These are phyloP conservation scores for Parsonsia alboflavescens DNA, from an alignment of 257 asterid genomes.

Conservation along the genomic window DNA sequence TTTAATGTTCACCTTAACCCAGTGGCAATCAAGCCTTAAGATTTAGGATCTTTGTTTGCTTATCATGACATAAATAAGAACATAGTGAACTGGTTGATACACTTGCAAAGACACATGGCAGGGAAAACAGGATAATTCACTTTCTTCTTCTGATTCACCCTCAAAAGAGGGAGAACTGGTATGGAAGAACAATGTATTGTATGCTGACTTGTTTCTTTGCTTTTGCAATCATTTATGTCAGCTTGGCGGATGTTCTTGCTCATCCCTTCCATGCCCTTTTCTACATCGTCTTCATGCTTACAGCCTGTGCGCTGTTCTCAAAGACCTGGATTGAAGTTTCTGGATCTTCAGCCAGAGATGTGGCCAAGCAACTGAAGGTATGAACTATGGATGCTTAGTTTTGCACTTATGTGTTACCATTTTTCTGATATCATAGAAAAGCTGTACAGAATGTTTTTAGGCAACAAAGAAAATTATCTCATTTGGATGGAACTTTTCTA, in stretches of 20 bases:
- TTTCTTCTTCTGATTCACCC: neutral
- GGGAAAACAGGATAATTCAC: neutral
- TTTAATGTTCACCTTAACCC: neutral
- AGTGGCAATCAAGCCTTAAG: neutral
- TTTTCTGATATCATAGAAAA: neutral
- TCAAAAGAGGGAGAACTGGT: neutral
- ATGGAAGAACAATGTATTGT: neutral
- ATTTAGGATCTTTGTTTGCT: neutral
- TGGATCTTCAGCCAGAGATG: conserved; percentile 86
- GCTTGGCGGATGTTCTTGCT: conserved; percentile 67
- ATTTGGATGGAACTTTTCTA: neutral
- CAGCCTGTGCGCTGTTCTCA: conserved; percentile 86
- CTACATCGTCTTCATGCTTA: conserved; percentile 74
- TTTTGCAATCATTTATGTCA: conserved; percentile 15
- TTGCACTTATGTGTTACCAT: neutral
- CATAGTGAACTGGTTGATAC: neutral
- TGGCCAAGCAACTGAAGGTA: conserved; percentile 90
- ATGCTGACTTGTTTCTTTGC: neutral
- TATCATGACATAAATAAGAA: neutral
- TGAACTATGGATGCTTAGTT: neutral
- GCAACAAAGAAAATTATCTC: neutral
- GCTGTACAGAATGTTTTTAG: neutral
- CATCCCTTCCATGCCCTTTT: conserved; percentile 87
- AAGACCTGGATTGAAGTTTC: conserved; percentile 95
- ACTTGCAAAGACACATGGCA: neutral